Evolutionary conservation across 768 basidiomycete species (phyloP), one percentile per base, ranked within the genome.

Genomic region (Xerocomellus dryophilus): DNA sequence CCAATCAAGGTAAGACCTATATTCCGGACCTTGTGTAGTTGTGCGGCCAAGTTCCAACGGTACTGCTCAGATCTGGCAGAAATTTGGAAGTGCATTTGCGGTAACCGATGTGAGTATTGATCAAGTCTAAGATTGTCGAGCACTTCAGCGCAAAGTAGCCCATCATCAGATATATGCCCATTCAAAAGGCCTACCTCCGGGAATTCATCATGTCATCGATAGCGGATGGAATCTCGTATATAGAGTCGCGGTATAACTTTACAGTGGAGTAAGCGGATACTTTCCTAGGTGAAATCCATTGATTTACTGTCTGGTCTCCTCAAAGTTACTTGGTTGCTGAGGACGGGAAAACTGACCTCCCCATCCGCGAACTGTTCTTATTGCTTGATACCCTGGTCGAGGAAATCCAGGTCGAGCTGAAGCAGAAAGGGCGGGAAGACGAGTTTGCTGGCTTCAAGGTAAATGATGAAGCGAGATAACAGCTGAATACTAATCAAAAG

Each of bases 171-270:
- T 66, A 60, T 29, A 46, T 66, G 50, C 63, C 64, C 15, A 57
- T 66, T 34, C 61, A 56, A 32, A 51, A 42, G 23, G 47, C 49
- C 11, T 51, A 64, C 38, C 44, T 64, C 15, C 57, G 54, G 14
- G 60, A 73, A 49, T 75, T 76, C 57, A 60, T 80, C 55, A 50
- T 67, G 35, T 67, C 72, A 27, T 75, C 72, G 7, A 67, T 80
- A 23, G 72, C 68, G 5, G 78, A 80, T 53, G 78, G 78, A 4
- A 74, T 79, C 42, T 74, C 73, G 8, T 79, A 80, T 53, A 63
- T 74, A 20, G 78, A 79, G 58, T 63, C 73, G 7, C 69, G 76
- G 5, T 68, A 76, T 31, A 72, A 71, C 59, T 78, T 78, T 53
- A 65, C 57, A 32, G 34, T 51, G 41, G 73, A 73, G 77, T 77